These are phyloP conservation scores for Colletotrichum agaves DNA, from an alignment of 2,329 filamentous ascomycete species.

Conservation along the genomic window DNA sequence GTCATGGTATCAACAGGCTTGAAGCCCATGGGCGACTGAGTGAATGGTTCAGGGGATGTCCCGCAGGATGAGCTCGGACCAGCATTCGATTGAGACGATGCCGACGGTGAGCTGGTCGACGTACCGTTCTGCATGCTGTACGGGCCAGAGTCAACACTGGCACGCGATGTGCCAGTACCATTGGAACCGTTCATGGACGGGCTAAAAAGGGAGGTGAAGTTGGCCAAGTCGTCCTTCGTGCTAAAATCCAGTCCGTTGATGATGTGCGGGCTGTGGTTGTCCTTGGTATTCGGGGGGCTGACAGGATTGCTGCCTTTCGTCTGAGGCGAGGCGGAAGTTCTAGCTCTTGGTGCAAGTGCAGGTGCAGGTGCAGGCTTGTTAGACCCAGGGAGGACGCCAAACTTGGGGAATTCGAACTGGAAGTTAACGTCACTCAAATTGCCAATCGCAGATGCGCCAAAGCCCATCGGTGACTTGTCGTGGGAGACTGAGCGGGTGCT, in stretches of 20 bases:
- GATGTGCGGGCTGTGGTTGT: constrained; percentile 46
- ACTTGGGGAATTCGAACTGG: constrained; percentile 95
- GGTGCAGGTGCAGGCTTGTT: constrained; percentile 40
- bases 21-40: constrained; percentile 74
- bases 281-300: constrained; percentile 49
- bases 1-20: constrained; percentile 72
- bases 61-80: constrained; percentile 75
- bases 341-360: neutral
- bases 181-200: constrained; percentile 58
- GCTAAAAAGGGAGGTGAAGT: constrained; percentile 69
- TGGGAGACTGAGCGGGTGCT: constrained; percentile 43
- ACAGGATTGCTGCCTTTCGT: constrained; percentile 44
- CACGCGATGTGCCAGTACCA: constrained; percentile 56
- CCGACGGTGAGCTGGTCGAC: constrained; percentile 72
- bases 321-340: constrained; percentile 32
- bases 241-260: constrained; percentile 41
- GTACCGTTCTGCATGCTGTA: constrained; percentile 59
- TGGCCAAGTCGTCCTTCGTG: constrained; percentile 63
- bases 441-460: constrained; percentile 61
- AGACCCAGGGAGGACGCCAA: constrained; percentile 76
- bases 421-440: constrained; percentile 83
- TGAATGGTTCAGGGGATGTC: constrained; percentile 81
- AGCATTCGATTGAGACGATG: constrained; percentile 69
- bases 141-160: constrained; percentile 61
- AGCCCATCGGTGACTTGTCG: constrained; percentile 54